Evolutionary conservation across 2,329 filamentous ascomycete genomes (phyloP), one percentile per base, ranked within the genome.

Genomic region (Nemania abortiva): DNA sequence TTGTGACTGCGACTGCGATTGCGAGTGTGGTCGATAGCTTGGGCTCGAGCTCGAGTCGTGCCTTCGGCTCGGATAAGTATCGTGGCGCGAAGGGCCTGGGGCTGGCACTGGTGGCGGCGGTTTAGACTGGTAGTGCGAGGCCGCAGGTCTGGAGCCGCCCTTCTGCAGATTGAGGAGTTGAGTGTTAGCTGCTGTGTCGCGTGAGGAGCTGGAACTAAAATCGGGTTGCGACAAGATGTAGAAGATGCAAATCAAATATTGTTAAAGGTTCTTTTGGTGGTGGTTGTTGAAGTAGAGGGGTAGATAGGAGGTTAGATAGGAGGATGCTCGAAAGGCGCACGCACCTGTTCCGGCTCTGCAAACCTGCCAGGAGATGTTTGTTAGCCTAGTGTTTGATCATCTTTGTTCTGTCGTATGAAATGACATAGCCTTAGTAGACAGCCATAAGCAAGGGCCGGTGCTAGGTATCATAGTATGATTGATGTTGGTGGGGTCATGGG

Each of bases 301-400:
- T 42, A 3, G 20, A 24, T 42, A 6, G 24, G n/a, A n/a, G n/a
- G n/a, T n/a, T n/a, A n/a, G n/a, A n/a, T n/a, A n/a, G n/a, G n/a
- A 1, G 55, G 37, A 20, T 57, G 39, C 57, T 24, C 27, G 13
- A 31, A 31, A 47, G 31, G 52, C 34, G 69, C 66, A 78, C 81
- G 73, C 77, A 81, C 80, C 74, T 76, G 79, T 76, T 87, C 85
- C 57, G 85, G 85, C 74, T 87, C 84, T 72, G 85, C 84, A 74
- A 87, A 87, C 73, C 85, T 87, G 73, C 61, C 67, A 29, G 68
- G 60, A 61, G 52, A 55, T 31, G 27, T 37, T 20, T 58, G 66
- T 68, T 45, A 68, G 65, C 27, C 31, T 52, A 70, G 62, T 58
- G 60, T 58, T 68, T 55, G 66, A 66, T 71, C 58, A 18, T 47